Percentiles rank a stretch among this genome's conserved stretches.
phyloP scores from a whole-genome alignment of 768 basidiomycete genomes.

The Panaeolus papilionaceus region DNA sequence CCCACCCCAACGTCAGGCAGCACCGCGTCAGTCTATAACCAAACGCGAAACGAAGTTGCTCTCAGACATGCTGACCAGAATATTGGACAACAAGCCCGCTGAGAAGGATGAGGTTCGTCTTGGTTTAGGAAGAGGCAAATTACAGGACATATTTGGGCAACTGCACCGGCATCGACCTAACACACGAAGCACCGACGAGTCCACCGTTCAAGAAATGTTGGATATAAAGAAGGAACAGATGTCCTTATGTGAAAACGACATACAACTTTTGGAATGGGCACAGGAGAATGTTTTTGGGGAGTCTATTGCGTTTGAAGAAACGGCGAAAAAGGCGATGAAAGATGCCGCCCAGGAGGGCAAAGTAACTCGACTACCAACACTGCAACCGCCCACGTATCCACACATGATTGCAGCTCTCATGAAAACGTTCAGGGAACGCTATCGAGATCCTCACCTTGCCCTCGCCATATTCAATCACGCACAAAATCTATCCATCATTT shows the following conservation, averaged over 20 bases:
- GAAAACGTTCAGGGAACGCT: constrained; percentile 78
- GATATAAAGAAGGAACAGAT: constrained; percentile 79
- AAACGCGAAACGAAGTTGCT: constrained; percentile 70
- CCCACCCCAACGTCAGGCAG: background rate
- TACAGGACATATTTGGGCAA: constrained; percentile 60
- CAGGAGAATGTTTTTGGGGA: constrained; percentile 70
- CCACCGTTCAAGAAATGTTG: constrained; percentile 51
- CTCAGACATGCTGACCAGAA: constrained; percentile 75
- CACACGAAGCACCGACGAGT: constrained; percentile 55
- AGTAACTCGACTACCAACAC: constrained; percentile 37
- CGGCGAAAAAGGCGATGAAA: constrained; percentile 45
- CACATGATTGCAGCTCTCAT: constrained; percentile 80
- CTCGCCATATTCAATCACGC: constrained; percentile 86
- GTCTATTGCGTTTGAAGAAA: constrained; percentile 54
- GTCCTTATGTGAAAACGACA: constrained; percentile 70
- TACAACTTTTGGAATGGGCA: constrained; percentile 78
- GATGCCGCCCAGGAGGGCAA: constrained; percentile 33
- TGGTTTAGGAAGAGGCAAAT: constrained; percentile 27
- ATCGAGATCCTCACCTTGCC: constrained; percentile 79
- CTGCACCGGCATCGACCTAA: constrained; percentile 59
- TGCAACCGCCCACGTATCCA: constrained; percentile 74
- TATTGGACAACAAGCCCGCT: constrained; percentile 51
- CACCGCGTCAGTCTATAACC: constrained; percentile 60
- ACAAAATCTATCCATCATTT: constrained; percentile 72
- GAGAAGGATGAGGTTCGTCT: constrained; percentile 9